Conservation (phyloP, 306 rosid genomes). For the barrel medic (Medicago truncatula) region MtrunA17r5.0-ANR NC_053048.1:48318501-48319000, state of each 20-base stretch:
- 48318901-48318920: conserved; percentile 57
- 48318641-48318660: too few relatives aligned
- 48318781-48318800: conserved; percentile 85
- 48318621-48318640: too few relatives aligned
- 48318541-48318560: too few relatives aligned
- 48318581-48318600: too few relatives aligned
- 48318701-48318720: conserved; percentile 35
- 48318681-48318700: too few relatives aligned
- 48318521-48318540: too few relatives aligned
- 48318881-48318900: conserved; percentile 44
- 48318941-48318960: conserved; percentile 86
- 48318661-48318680: too few relatives aligned
- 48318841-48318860: conserved; percentile 30
- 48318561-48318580: too few relatives aligned
- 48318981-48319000: conserved; percentile 90
- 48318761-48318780: conserved; percentile 73
- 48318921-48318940: conserved; percentile 88
- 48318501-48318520: too few relatives aligned
- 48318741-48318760: conserved; percentile 87
- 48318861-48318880: conserved; percentile 37
- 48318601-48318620: too few relatives aligned
- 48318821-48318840: conserved; percentile 75
- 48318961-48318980: conserved; percentile 89
- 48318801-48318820: conserved; percentile 80
- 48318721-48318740: conserved; percentile 61